Base-by-base conservation (phyloP, 108 stramenopile species). In the Pseudonitzschia multiseries region DNA sequence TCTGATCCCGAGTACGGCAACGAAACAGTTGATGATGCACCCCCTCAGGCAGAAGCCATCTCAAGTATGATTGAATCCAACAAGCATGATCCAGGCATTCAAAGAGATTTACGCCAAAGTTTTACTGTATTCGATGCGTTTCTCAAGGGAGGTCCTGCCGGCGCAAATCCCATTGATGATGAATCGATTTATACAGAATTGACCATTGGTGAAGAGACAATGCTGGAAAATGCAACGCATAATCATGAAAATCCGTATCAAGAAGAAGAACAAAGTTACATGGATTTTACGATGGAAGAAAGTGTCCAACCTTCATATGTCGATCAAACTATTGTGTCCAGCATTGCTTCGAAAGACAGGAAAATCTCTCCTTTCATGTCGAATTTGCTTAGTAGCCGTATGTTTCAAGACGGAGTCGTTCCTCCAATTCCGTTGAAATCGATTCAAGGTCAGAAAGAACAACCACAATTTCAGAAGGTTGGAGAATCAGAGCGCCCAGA, bases 241-340 rank as follows among this genome's bases (percentile, higher is more conserved):
- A 22, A 13, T 28, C 8, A 1, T 14, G 44, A 44, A 67, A 17
- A 9, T 8, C 6, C 4, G 0, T 21, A 15, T 22, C 41, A 50
- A 67, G 66, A 67, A 40, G 66, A 67, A 13, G 66, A 44, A n/a
- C 61, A 33, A 29, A 76, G 75, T 36, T 76, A 63, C 61, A 76
- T 76, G 75, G 75, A 76, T 57, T 63, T 69, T 22, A 76, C 75
- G 17, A 46, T 69, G n/a, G 77, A 72, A 68, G 77, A 78, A 62
- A 72, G 63, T 15, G 53, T 66, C 14, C 71, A 68, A 26, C 64
- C 65, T 36, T 65, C 64, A 18, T 67, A 46, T 36, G 46, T 67
- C n/a, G 66, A 67, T 15, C 26, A 67, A 48, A 67, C 42, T 17
- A 41, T 26, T 28, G 46, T 48, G 28, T 67, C 66, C 8, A 29